Evolutionary conservation across 108 stramenopile species (phyloP).

Genomic region (Nannochloropsis gaditana): DNA sequence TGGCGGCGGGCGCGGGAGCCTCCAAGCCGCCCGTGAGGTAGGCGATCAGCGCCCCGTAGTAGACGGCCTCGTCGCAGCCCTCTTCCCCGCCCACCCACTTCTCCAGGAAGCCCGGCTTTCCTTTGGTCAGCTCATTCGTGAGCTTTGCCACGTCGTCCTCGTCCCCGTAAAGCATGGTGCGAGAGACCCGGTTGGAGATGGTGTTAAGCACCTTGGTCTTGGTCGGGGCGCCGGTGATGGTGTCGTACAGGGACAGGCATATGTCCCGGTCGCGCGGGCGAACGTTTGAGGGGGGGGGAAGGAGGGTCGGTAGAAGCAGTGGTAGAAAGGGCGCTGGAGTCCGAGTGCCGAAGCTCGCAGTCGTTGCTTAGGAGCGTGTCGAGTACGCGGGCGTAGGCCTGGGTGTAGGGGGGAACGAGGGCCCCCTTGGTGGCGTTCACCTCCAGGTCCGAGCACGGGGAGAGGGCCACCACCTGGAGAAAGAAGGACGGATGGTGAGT

Average conservation of each 20-base stretch:
- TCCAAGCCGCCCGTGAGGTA: slow-evolving; percentile 25
- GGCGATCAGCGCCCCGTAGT: slow-evolving; percentile 24
- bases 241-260: slow-evolving; percentile 34
- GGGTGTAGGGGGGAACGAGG: background rate
- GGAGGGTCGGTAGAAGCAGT: background rate
- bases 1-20: slow-evolving; percentile 22
- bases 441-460: background rate
- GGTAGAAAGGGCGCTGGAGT: background rate
- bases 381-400: background rate
- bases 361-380: background rate
- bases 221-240: background rate
- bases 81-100: background rate
- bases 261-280: slow-evolving; percentile 30
- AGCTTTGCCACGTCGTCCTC: slow-evolving; percentile 34
- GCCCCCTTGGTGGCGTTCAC: background rate
- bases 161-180: slow-evolving; percentile 31
- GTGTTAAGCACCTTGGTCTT: slow-evolving; percentile 36
- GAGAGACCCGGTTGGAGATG: slow-evolving; percentile 34
- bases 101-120: background rate
- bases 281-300: background rate
- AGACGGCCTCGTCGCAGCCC: slow-evolving; percentile 29
- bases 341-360: background rate
- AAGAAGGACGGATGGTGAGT: background rate
- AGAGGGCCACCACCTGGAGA: background rate
- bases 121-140: background rate